These are phyloP conservation scores for Fusarium ramigenum DNA, from an alignment of 2,329 filamentous ascomycete genomes.

Conservation along the genomic window DNA sequence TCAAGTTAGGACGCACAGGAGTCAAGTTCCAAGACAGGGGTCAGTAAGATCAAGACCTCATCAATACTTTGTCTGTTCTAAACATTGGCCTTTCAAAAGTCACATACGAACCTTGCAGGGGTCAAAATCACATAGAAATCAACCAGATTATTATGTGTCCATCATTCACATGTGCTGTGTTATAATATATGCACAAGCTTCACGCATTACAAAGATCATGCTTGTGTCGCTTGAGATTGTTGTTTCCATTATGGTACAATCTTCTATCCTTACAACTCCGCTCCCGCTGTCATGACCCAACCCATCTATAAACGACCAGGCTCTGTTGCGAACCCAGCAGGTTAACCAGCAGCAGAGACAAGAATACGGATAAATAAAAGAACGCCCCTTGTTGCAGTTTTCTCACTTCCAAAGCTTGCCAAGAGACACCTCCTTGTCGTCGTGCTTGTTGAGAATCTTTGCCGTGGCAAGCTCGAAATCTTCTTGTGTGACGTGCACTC, in stretches of 20 bases:
- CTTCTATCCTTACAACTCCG: slow-evolving; percentile 49
- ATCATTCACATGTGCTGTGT: not conserved
- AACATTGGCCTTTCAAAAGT: not conserved
- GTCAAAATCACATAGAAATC: not conserved
- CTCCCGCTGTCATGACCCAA: slow-evolving; percentile 40
- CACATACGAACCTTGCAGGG: not conserved
- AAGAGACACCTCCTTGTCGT: slow-evolving; percentile 94
- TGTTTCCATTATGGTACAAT: slow-evolving; percentile 46
- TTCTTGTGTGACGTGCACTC: slow-evolving; percentile 98
- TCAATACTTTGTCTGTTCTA: too few species aligned
- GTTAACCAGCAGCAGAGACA: slow-evolving; percentile 37
- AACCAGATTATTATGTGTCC: too few species aligned
- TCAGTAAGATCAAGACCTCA: not conserved
- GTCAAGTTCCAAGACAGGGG: not conserved
- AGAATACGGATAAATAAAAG: slow-evolving; percentile 32
- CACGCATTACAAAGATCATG: not conserved
- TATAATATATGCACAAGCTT: not conserved
- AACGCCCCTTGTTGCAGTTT: slow-evolving; percentile 25
- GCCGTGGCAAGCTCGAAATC: slow-evolving; percentile 98
- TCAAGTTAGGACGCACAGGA: too few species aligned
- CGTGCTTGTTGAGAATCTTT: slow-evolving; percentile 99
- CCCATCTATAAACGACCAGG: slow-evolving; percentile 42
- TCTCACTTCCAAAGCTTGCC: slow-evolving; percentile 76
- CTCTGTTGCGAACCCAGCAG: slow-evolving; percentile 30
- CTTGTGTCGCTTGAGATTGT: slow-evolving; percentile 20